These are phyloP conservation scores for Peziza echinospora DNA, from an alignment of 495 filamentous ascomycete species.

Conservation along the genomic window DNA sequence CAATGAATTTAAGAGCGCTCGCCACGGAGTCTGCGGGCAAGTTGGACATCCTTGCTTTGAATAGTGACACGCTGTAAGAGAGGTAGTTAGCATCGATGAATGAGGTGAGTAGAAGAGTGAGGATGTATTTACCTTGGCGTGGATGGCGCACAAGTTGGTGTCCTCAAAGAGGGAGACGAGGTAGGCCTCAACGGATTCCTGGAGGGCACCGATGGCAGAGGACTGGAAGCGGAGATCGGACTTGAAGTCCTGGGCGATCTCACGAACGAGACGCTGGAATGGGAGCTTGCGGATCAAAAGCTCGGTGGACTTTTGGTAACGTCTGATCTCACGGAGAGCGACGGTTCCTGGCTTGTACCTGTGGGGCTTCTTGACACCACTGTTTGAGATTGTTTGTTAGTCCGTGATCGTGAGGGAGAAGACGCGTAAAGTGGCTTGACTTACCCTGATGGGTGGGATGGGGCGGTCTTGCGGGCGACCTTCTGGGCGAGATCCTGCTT, in stretches of 20 bases:
- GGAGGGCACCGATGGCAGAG: slow-evolving; percentile 97
- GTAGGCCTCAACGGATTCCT: slow-evolving; percentile 99
- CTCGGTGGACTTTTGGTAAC: slow-evolving; percentile 99
- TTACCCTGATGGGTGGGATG: slow-evolving; percentile 44
- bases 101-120: neutral
- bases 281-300: slow-evolving; percentile 99
- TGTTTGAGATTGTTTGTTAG: slow-evolving; percentile 37
- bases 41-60: slow-evolving; percentile 91
- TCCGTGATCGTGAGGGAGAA: slow-evolving; percentile 1
- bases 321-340: slow-evolving; percentile 99
- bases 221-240: slow-evolving; percentile 99
- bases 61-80: slow-evolving; percentile 86
- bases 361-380: slow-evolving; percentile 99
- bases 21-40: slow-evolving; percentile 86
- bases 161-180: slow-evolving; percentile 99
- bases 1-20: slow-evolving; percentile 52
- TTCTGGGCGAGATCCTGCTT: slow-evolving; percentile 33
- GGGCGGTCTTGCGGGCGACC: slow-evolving; percentile 57
- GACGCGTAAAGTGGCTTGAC: slow-evolving; percentile 1
- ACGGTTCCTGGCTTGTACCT: slow-evolving; percentile 99
- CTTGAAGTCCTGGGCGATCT: slow-evolving; percentile 99
- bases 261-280: slow-evolving; percentile 99
- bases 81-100: neutral
- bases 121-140: neutral
- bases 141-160: slow-evolving; percentile 78